Conservation (phyloP, 2,329 filamentous ascomycete species). For the Ceratocystis papillata region DNA sequence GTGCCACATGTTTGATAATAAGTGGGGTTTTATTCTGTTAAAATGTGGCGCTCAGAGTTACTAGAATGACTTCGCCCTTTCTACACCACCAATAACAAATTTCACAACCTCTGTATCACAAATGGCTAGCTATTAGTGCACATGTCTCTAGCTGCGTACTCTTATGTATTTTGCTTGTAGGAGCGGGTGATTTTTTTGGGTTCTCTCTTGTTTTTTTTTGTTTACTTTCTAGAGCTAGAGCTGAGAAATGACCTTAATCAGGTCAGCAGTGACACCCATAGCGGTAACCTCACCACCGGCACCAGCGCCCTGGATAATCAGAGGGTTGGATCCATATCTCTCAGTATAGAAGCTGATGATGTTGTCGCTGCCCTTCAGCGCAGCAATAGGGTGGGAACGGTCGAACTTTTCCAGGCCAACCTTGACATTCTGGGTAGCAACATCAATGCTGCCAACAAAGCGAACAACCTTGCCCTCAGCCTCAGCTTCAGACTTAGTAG, state of each 20-base stretch:
- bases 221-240: constrained; percentile 47
- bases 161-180: too few relatives aligned
- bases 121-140: too few relatives aligned
- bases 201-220: neutral
- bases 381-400: constrained; percentile 78
- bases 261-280: constrained; percentile 91
- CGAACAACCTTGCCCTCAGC: constrained; percentile 82
- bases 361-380: constrained; percentile 94
- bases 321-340: constrained; percentile 78
- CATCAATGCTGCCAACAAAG: constrained; percentile 88
- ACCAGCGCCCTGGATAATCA: constrained; percentile 90
- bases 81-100: neutral
- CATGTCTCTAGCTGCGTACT: neutral
- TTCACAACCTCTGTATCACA: neutral
- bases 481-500: constrained; percentile 73
- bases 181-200: neutral
- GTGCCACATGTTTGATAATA: constrained; percentile 3
- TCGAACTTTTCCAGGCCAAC: constrained; percentile 88
- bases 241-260: constrained; percentile 76
- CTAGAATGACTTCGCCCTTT: neutral
- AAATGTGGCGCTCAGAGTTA: neutral
- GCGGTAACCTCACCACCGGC: constrained; percentile 93
- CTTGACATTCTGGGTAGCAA: constrained; percentile 69
- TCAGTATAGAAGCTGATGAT: constrained; percentile 98
- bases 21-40: neutral